phyloP scores from a whole-genome alignment of 805 yeast species.

The Kuraishia capsulata region DNA sequence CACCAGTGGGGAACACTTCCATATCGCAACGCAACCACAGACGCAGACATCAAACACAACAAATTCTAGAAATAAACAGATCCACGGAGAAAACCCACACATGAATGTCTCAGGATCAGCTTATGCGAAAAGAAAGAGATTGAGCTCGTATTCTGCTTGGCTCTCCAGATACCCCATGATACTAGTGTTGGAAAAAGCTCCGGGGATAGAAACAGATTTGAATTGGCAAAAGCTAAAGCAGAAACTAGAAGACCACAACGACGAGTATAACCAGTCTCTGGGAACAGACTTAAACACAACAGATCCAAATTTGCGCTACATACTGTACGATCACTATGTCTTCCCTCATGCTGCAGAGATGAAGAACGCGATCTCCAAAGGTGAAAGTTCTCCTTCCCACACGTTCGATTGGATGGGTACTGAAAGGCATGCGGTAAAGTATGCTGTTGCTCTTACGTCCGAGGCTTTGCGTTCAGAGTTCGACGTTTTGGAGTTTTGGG shows the following conservation, averaged over 20 bases:
- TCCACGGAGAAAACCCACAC: no score
- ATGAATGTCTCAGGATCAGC: background rate
- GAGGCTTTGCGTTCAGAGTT: background rate
- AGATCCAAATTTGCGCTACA: conserved; percentile 13
- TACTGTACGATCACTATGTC: conserved; percentile 13
- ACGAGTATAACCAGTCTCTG: conserved; percentile 5
- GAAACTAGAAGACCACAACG: conserved; percentile 10
- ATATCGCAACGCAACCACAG: no score
- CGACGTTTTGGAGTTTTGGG: background rate
- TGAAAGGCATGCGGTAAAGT: background rate
- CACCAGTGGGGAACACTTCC: no score
- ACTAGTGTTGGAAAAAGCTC: conserved; percentile 4
- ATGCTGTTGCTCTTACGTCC: background rate
- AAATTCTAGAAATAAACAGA: no score
- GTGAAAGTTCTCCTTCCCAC: background rate
- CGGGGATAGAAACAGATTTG: conserved; percentile 5
- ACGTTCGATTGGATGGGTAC: conserved; percentile 1
- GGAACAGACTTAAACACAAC: conserved; percentile 1
- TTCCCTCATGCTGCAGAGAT: conserved; percentile 1
- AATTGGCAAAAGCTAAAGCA: conserved; percentile 11
- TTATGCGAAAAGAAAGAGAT: background rate
- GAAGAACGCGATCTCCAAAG: conserved; percentile 4
- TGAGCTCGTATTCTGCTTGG: conserved; percentile 3
- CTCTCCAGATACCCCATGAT: conserved; percentile 12
- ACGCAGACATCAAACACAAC: no score